Evolutionary conservation across 108 stramenopile genomes (phyloP), one percentile per base, ranked within the genome.

Genomic region (Pseudonitzschia multistriata): DNA sequence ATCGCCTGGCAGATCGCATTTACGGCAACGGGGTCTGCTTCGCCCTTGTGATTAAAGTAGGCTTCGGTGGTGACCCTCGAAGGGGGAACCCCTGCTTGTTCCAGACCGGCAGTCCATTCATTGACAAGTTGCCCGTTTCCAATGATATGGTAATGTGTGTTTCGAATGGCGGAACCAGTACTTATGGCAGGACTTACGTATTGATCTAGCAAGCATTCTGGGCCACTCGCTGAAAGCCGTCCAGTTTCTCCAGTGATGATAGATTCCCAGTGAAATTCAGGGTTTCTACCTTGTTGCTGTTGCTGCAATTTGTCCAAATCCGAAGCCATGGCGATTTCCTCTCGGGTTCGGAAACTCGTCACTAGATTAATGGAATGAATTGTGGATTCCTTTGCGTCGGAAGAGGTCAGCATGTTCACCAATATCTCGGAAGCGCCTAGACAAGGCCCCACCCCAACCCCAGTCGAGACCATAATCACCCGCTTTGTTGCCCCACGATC

Each of bases 111-210:
- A 37, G 61, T 70, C 69, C 72, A 84, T 64, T 84, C 83, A 45
- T 65, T 59, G 0, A 84, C 80, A 74, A 84, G 69, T 53, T 71
- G 69, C 0, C 83, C 83, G 69, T 84, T 84, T 34, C 83, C 83
- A 55, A 84, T 84, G 35, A 84, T 27, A 39, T 84, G 83, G 69
- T 78, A 84, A 49, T 84, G 83, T 36, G 80, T 84, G 21, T 71
- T 40, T 28, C 47, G 48, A 48, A 62, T 34, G 15, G 53, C 52
- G 10, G 31, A 34, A 5, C 27, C 25, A 14, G 47, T 22, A 10
- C 65, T 35, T 11, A 30, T 27, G 1, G 4, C 56, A 17, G 50
- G 47, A 0, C 68, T 50, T 14, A 55, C 24, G 14, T 55, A 55
- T 13, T 25, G 54, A 0, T 55, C 54, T 13, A 0, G 19, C 29